Conservation (phyloP, 139 green algal genomes). For the Auxenochlorella pyrenoidosa region DNA sequence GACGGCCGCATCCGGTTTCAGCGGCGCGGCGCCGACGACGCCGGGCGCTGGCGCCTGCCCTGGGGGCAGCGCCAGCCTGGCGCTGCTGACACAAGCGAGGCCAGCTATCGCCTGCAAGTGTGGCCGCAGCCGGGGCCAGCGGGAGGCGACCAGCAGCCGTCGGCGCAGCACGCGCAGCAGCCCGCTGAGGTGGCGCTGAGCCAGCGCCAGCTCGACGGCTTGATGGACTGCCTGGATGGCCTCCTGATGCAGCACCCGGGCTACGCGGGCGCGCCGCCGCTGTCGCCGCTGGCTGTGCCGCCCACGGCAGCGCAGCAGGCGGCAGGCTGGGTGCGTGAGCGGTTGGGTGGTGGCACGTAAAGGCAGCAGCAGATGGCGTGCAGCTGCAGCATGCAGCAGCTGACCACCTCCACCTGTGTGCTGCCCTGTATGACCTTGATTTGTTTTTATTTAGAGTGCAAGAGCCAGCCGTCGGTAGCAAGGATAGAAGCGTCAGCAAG, state of each 20-base stretch:
- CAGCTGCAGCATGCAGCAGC: too few species aligned
- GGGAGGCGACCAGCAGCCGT: not conserved
- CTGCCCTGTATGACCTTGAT: not conserved
- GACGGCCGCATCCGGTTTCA: conserved; percentile 1
- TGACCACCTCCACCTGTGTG: not conserved
- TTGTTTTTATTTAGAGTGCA: not conserved
- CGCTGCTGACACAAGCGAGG: not conserved
- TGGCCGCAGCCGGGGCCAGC: not conserved
- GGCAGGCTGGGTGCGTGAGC: not conserved
- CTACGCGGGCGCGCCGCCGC: not conserved
- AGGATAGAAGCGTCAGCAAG: not conserved
- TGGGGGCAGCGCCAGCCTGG: not conserved
- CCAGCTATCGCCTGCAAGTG: not conserved
- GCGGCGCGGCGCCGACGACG: not conserved
- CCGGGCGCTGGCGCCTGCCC: not conserved
- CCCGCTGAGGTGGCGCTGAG: not conserved
- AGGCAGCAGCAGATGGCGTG: not conserved
- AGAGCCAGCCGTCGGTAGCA: not conserved
- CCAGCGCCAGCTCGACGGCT: conserved; percentile 1
- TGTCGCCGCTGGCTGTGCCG: not conserved
- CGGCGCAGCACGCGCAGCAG: not conserved
- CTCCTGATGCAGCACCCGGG: conserved; percentile 3
- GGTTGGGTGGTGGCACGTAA: not conserved
- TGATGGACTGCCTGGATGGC: conserved; percentile 22
- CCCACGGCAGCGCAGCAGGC: not conserved